phyloP scores from a whole-genome alignment of 495 filamentous ascomycete species.

The Neurospora sp. region DNA sequence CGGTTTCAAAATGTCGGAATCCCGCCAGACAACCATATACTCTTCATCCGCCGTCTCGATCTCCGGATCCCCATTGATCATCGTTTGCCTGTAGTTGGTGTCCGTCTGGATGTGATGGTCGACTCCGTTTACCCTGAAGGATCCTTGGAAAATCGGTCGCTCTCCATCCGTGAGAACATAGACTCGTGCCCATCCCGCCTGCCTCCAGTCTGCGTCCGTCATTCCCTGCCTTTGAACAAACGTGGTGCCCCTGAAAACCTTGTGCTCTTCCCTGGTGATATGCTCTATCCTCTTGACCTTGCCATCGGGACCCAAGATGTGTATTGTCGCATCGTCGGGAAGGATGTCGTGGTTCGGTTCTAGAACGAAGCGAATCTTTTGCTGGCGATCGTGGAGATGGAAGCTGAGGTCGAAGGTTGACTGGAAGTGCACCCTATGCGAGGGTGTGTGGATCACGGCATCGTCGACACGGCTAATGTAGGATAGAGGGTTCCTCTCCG shows the following conservation, averaged over 20 bases:
- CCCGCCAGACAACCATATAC: conserved; percentile 83
- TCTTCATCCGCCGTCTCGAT: conserved; percentile 52
- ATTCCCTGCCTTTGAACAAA: conserved; percentile 53
- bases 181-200: conserved; percentile 79
- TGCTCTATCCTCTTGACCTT: conserved; percentile 47
- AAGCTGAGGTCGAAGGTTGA: conserved; percentile 80
- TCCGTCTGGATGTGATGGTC: conserved; percentile 82
- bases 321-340: conserved; percentile 60
- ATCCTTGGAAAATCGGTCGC: conserved; percentile 79
- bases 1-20: conserved; percentile 63
- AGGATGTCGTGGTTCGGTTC: conserved; percentile 92
- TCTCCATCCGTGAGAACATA: conserved; percentile 64
- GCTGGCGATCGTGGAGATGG: conserved; percentile 51
- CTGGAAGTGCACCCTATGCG: conserved; percentile 65
- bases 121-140: conserved; percentile 69
- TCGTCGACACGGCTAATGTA: conserved; percentile 66
- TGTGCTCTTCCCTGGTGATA: conserved; percentile 61
- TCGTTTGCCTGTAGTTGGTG: conserved; percentile 63
- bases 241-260: conserved; percentile 72
- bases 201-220: conserved; percentile 57
- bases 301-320: conserved; percentile 63
- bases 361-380: conserved; percentile 67
- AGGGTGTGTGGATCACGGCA: conserved; percentile 65
- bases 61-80: conserved; percentile 62
- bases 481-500: conserved; percentile 63